These are phyloP conservation scores for Mallotus nudiflorus DNA, from an alignment of 345 rosid genomes.

Conservation along the genomic window DNA sequence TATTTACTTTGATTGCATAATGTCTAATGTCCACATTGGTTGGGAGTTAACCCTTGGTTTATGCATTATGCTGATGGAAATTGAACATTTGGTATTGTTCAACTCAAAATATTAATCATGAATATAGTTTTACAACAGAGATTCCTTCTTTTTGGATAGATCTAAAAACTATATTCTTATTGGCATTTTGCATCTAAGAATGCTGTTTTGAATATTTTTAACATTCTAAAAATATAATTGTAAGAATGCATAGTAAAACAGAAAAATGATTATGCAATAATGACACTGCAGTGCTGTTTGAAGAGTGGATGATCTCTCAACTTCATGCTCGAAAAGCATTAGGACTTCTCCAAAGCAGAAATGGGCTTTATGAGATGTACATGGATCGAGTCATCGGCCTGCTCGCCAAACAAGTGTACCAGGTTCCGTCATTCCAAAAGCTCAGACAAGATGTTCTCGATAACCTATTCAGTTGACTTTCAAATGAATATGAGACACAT, in stretches of 20 bases:
- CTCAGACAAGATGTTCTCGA: constrained; percentile 52
- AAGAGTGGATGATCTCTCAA: constrained; percentile 72
- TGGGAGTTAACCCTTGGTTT: not conserved
- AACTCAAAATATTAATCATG: too few species aligned
- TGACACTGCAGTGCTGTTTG: constrained; percentile 57
- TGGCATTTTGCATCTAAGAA: not conserved
- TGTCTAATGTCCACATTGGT: not conserved
- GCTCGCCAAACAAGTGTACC: constrained; percentile 59
- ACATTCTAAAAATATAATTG: not conserved
- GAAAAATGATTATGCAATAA: constrained; percentile 3
- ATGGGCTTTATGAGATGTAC: constrained; percentile 67
- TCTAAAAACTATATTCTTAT: not conserved
- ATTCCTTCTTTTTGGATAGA: not conserved
- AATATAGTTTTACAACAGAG: not conserved
- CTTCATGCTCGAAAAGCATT: constrained; percentile 64
- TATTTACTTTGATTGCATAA: constrained; percentile 26
- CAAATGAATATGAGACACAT: not conserved
- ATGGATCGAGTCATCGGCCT: constrained; percentile 74
- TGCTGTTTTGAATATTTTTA: not conserved
- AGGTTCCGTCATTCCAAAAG: constrained; percentile 46
- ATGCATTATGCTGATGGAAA: not conserved
- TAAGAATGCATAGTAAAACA: not conserved
- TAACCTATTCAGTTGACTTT: constrained; percentile 38
- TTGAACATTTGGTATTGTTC: not conserved
- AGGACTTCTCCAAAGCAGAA: constrained; percentile 67